phyloP scores from a whole-genome alignment of 306 rosid genomes.

The Trichosanthes cucumerina region DNA sequence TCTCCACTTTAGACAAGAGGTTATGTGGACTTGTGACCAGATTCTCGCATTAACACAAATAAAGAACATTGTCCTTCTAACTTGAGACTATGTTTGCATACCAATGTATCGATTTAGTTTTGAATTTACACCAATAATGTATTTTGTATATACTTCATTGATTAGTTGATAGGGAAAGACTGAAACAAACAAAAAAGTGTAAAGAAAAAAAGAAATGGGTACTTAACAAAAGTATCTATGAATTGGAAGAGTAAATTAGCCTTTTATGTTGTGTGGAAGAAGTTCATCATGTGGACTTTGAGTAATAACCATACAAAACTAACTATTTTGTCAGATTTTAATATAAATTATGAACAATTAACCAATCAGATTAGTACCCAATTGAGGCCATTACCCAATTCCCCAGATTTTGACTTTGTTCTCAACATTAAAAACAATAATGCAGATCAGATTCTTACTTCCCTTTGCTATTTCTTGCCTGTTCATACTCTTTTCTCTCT shows the following conservation, averaged over 20 bases:
- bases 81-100: background rate
- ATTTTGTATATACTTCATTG: background rate
- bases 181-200: background rate
- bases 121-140: background rate
- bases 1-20: too few species aligned
- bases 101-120: background rate
- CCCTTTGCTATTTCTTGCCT: background rate
- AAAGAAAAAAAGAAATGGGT: background rate
- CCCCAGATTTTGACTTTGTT: constrained; percentile 8
- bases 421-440: background rate
- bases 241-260: background rate
- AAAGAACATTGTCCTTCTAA: background rate
- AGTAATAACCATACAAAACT: background rate
- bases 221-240: background rate
- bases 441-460: background rate
- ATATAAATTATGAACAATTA: background rate
- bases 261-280: background rate
- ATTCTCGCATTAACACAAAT: too few species aligned
- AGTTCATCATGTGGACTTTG: background rate
- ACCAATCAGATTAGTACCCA: background rate
- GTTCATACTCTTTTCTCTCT: constrained; percentile 1
- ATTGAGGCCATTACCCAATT: background rate
- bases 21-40: too few species aligned
- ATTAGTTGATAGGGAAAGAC: too few species aligned
- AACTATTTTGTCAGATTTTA: background rate